Conservation (phyloP, 2,329 filamentous ascomycete species). For the Aspergillus puulaauensis region DNA sequence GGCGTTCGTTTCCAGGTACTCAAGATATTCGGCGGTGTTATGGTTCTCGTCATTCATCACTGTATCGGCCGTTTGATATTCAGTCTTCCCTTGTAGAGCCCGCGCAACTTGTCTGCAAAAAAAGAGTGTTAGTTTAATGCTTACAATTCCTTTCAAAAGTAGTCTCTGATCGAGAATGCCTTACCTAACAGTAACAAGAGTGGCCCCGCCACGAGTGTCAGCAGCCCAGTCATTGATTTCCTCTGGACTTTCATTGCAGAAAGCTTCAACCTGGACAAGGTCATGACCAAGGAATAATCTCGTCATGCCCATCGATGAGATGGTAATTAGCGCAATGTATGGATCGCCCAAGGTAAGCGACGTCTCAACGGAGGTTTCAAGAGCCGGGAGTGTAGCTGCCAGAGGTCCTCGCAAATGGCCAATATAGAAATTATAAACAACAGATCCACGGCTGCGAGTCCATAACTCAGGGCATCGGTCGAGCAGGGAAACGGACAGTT, state of each 20-base stretch:
- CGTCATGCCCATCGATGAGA: slow-evolving; percentile 59
- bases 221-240: slow-evolving; percentile 58
- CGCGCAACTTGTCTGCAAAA: slow-evolving; percentile 51
- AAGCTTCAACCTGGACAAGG: slow-evolving; percentile 57
- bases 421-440: slow-evolving; percentile 60
- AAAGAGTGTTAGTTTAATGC: slow-evolving; percentile 3
- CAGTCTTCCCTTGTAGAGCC: slow-evolving; percentile 63
- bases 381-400: slow-evolving; percentile 49
- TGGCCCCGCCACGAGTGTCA: slow-evolving; percentile 59
- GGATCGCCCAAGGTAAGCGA: slow-evolving; percentile 59
- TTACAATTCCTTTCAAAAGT: neutral
- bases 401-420: slow-evolving; percentile 59
- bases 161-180: neutral
- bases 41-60: slow-evolving; percentile 58
- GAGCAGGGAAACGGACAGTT: slow-evolving; percentile 54
- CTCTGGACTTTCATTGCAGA: slow-evolving; percentile 56
- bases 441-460: slow-evolving; percentile 56
- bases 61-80: slow-evolving; percentile 44
- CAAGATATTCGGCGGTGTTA: slow-evolving; percentile 50
- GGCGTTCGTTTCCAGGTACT: slow-evolving; percentile 43
- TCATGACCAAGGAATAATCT: slow-evolving; percentile 59
- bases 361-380: slow-evolving; percentile 57
- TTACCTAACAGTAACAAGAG: slow-evolving; percentile 52
- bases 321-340: slow-evolving; percentile 57
- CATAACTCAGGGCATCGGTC: slow-evolving; percentile 54